Conservation (phyloP, 2,329 filamentous ascomycete species). For the Xylaria sp. region DNA sequence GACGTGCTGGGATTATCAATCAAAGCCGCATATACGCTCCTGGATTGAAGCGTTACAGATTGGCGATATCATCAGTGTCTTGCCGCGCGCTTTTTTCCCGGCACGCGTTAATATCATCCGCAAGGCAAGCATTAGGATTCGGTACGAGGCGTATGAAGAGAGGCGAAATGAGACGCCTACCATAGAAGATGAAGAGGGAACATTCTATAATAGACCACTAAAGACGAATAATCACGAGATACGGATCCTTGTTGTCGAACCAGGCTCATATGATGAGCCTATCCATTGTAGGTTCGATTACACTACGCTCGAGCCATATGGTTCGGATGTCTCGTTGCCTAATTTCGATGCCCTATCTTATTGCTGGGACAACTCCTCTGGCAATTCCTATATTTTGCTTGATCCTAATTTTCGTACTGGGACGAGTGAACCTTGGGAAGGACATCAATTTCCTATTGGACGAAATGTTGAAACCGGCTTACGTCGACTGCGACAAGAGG, state of each 20-base stretch:
- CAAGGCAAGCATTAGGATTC: conserved; percentile 4
- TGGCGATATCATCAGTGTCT: conserved; percentile 6
- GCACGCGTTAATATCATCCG: conserved; percentile 11
- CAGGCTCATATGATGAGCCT: background rate
- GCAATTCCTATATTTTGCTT: background rate
- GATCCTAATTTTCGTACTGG: background rate
- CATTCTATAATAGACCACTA: background rate
- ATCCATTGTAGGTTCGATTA: conserved; percentile 6
- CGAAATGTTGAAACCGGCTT: conserved; percentile 8
- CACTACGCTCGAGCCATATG: background rate
- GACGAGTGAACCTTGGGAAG: background rate
- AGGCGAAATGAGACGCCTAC: background rate
- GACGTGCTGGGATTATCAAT: background rate
- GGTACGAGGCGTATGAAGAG: conserved; percentile 1
- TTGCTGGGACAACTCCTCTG: background rate
- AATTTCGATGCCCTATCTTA: conserved; percentile 7
- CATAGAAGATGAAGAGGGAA: background rate
- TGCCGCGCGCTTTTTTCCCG: conserved; percentile 8
- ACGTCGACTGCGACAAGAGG: conserved; percentile 4
- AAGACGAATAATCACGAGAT: background rate
- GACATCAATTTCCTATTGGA: conserved; percentile 3
- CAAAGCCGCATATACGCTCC: background rate
- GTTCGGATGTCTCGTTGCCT: background rate
- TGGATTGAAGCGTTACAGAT: background rate
- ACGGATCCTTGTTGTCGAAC: conserved; percentile 1